Evolutionary conservation across 2,329 filamentous ascomycete species (phyloP).

Genomic region (Rhexocercosporidium sp.): DNA sequence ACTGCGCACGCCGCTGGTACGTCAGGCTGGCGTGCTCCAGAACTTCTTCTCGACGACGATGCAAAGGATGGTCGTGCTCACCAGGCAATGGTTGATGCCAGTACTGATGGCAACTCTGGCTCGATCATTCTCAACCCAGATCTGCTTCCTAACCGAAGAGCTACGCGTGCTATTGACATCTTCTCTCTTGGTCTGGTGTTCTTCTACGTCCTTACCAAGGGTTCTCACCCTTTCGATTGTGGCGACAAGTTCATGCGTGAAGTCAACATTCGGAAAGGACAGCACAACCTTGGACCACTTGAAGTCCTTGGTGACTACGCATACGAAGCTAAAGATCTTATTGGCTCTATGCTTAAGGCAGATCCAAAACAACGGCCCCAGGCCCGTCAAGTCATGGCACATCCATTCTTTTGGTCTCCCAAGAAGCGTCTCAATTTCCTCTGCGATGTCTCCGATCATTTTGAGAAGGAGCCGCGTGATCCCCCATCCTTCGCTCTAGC

Average conservation of each 20-base stretch:
- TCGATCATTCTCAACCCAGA: constrained; percentile 62
- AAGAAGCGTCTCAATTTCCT: constrained; percentile 91
- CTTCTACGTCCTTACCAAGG: constrained; percentile 96
- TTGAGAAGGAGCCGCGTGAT: constrained; percentile 88
- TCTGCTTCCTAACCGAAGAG: constrained; percentile 71
- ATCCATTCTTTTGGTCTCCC: constrained; percentile 95
- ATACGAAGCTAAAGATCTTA: constrained; percentile 85
- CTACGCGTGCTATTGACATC: constrained; percentile 95
- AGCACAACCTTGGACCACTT: constrained; percentile 73
- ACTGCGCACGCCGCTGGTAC: constrained; percentile 93
- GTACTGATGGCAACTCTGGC: constrained; percentile 65
- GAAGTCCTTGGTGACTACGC: constrained; percentile 82
- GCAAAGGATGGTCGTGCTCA: constrained; percentile 50
- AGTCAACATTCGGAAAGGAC: constrained; percentile 94
- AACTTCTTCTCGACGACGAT: constrained; percentile 84
- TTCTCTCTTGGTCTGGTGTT: constrained; percentile 98
- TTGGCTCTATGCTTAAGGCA: constrained; percentile 74
- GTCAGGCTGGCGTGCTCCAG: constrained; percentile 94
- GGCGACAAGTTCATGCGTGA: constrained; percentile 95
- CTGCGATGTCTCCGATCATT: constrained; percentile 96
- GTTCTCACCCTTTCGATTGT: constrained; percentile 90
- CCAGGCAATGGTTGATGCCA: constrained; percentile 52
- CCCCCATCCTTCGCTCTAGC: constrained; percentile 73
- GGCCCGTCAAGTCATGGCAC: constrained; percentile 80
- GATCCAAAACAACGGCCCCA: constrained; percentile 67